Evolutionary conservation across 2,329 filamentous ascomycete genomes (phyloP), one percentile per base, ranked within the genome.

Genomic region (Aspergillus eucalypticola): DNA sequence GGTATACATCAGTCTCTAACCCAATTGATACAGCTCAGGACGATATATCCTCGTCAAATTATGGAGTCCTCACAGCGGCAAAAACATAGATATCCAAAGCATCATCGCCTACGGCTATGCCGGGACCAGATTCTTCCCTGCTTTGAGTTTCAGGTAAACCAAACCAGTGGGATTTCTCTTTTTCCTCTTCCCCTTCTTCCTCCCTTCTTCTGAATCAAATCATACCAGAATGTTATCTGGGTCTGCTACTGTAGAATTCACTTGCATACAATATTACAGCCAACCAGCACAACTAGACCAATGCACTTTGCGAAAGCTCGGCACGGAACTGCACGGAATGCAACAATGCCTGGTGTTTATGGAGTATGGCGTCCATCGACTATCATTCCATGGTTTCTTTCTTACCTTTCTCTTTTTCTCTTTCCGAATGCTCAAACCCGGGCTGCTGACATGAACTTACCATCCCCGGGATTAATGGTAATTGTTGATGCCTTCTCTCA

Each of bases 31-130:
- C 62, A 86, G 83, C 8, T 91, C 90, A 10, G 91, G 90, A 5
- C 86, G 91, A 59, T 96, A 90, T 73, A 89, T 98, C 55, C 77
- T 97, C 44, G 81, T 98, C 64, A 97, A 97, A 80, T 86, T 97
- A 74, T 97, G 92, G 90, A 92, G 88, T 68, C 90, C 90, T 2
- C 85, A 86, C 60, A 84, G 86, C 25, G 86, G 88, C 51, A 82
- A 85, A 3, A 96, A 96, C 69, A 96, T 97, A 64, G 92, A 96
- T 71, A 92, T 98, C 41, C 90, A 96, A 74, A 91, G 89, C 49
- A 88, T 97, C 23, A 84, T 92, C 60, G 90, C 88, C 1, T 88
- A 90, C 69, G 94, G 94, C 0, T 97, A 88, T 76, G 90, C 91
- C 0, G 94, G 94, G 4, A 90, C 91, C 8, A 85, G 93, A 61